A percentile compares a stretch with the other conserved stretches of the same genome.
Conservation (phyloP, 768 basidiomycete species). For the Dacryopinax primogenitus region DNA sequence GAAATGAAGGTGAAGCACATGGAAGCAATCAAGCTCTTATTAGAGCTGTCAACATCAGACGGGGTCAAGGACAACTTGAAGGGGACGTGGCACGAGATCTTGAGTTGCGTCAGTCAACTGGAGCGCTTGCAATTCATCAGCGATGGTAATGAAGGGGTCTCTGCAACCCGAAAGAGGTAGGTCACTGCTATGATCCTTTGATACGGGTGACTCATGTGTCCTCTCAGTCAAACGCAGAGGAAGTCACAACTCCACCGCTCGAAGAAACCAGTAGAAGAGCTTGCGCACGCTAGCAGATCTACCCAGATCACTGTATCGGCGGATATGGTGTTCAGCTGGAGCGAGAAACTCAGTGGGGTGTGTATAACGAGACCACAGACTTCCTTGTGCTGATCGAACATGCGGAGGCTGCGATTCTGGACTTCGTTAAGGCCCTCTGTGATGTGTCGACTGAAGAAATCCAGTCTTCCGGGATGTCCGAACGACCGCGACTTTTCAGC, state of each 20-base stretch:
- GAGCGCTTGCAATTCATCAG: conserved; percentile 98
- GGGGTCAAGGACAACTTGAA: conserved; percentile 73
- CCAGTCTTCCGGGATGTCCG: conserved; percentile 86
- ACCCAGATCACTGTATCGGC: conserved; percentile 97
- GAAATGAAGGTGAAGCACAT: conserved; percentile 99
- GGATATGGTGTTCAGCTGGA: conserved; percentile 97
- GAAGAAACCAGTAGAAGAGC: conserved; percentile 66
- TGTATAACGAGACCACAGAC: conserved; percentile 23
- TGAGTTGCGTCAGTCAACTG: conserved; percentile 94
- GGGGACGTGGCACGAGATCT: conserved; percentile 89
- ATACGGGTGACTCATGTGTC: conserved; percentile 8
- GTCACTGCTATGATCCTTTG: conserved; percentile 20
- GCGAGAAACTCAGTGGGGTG: conserved; percentile 89
- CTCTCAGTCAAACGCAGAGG: conserved; percentile 23
- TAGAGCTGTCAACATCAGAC: conserved; percentile 92
- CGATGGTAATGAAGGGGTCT: conserved; percentile 72
- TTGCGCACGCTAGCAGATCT: conserved; percentile 92
- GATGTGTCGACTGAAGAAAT: conserved; percentile 99
- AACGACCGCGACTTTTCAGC: conserved; percentile 90
- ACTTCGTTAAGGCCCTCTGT: conserved; percentile 90
- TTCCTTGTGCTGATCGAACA: conserved; percentile 1
- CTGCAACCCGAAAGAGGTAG: conserved; percentile 68
- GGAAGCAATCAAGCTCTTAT: conserved; percentile 90
- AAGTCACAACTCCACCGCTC: conserved; percentile 34
- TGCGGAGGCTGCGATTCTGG: conserved; percentile 80